Evolutionary conservation across 202 grass and related monocot genomes (phyloP).

Genomic region (Thinopyrum obtusiflorum): DNA sequence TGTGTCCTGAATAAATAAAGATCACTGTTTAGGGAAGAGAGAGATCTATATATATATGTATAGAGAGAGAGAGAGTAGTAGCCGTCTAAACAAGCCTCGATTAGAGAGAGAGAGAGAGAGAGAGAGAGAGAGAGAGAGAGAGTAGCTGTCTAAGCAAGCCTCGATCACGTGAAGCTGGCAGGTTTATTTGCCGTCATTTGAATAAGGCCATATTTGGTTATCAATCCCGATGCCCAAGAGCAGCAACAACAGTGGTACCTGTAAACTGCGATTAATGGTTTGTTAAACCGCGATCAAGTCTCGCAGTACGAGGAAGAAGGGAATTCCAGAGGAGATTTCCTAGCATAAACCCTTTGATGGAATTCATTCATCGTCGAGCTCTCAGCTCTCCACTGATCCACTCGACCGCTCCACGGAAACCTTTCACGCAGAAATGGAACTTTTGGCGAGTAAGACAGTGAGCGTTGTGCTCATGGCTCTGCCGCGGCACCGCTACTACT

Average conservation of each 20-base stretch:
- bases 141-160: background rate
- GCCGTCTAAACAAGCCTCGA: too few relatives aligned
- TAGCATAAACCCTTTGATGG: too few relatives aligned
- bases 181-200: background rate
- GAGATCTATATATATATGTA: too few relatives aligned
- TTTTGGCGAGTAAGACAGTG: background rate
- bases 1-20: too few relatives aligned
- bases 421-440: background rate
- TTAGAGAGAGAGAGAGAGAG: background rate
- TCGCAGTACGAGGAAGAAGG: background rate
- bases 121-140: background rate
- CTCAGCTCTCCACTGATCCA: background rate
- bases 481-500: background rate
- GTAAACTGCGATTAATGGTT: background rate
- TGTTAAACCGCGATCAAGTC: too few relatives aligned
- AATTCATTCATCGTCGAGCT: background rate
- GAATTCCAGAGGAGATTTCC: background rate
- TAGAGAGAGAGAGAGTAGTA: too few relatives aligned
- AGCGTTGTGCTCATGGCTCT: too few relatives aligned
- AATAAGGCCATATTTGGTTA: background rate
- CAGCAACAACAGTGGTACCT: background rate
- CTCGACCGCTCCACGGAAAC: background rate
- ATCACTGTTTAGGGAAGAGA: too few relatives aligned
- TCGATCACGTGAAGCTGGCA: background rate
- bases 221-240: background rate